Percentiles rank a stretch among this genome's conserved stretches.
Conservation (phyloP, 306 rosid genomes). For the Fragaria vesca region DNA sequence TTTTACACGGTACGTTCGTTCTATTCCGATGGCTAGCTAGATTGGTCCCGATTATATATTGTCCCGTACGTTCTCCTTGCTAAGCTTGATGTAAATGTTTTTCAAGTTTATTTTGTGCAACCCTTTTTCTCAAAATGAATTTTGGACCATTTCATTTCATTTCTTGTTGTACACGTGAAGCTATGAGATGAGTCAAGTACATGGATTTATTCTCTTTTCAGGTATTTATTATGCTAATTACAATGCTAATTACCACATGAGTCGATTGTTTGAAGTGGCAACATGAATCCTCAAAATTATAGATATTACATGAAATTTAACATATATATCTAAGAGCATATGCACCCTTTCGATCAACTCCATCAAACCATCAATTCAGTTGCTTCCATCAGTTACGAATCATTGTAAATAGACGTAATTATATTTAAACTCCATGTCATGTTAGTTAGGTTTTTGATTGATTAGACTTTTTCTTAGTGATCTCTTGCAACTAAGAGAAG, state of each 20-base stretch:
- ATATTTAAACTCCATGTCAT: background rate
- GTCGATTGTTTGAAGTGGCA: no score
- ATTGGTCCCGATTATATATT: background rate
- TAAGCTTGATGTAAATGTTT: background rate
- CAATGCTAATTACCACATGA: no score
- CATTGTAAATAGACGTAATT: background rate
- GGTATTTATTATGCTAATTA: no score
- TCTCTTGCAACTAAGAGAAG: background rate
- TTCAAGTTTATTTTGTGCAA: background rate
- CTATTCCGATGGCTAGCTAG: background rate
- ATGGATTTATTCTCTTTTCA: background rate
- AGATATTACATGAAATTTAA: no score
- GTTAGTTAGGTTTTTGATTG: background rate
- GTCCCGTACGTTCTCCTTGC: background rate
- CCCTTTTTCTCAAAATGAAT: background rate
- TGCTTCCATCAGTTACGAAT: no score
- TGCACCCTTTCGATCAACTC: no score
- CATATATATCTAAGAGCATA: no score
- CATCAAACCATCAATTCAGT: no score
- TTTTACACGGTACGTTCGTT: background rate
- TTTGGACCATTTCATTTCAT: background rate
- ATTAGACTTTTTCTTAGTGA: background rate
- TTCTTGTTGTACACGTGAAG: background rate
- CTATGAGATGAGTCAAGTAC: background rate
- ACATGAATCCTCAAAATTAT: no score